phyloP scores from a whole-genome alignment of 768 basidiomycete species.

The Amanita pallidorosea region DNA sequence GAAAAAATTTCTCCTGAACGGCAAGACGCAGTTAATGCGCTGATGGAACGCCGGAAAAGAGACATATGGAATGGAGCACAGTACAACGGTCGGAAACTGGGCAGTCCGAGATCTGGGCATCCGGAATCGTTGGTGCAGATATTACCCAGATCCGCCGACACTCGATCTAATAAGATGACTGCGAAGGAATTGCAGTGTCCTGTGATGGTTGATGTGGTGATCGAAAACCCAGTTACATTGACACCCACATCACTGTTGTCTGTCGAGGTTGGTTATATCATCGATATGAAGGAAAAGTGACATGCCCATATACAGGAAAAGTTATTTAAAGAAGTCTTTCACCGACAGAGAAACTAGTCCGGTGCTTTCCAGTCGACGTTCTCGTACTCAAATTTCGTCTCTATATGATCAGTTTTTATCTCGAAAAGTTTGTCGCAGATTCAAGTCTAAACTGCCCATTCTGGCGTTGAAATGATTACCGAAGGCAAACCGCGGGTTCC shows the following conservation, averaged over 20 bases:
- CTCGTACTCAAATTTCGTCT: not conserved
- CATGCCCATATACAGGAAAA: not conserved
- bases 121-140: not conserved
- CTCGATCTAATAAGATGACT: not conserved
- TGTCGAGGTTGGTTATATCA: not conserved
- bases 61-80: not conserved
- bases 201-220: not conserved
- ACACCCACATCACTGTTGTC: no score
- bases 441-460: not conserved
- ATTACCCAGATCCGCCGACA: not conserved
- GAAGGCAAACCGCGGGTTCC: not conserved
- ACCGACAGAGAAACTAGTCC: not conserved
- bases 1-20: constrained; percentile 23
- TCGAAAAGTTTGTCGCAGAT: not conserved
- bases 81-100: not conserved
- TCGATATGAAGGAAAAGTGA: not conserved
- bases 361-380: not conserved
- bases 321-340: not conserved
- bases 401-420: not conserved
- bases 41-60: constrained; percentile 17
- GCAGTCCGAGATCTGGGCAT: not conserved
- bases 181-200: not conserved
- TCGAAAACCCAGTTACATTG: no score
- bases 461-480: not conserved
- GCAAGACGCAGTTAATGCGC: constrained; percentile 28